A percentile compares a stretch with the other conserved stretches of the same genome.
These are phyloP conservation scores for Hypoxylon subgilvum DNA, from an alignment of 495 filamentous ascomycete genomes.

Conservation along the genomic window DNA sequence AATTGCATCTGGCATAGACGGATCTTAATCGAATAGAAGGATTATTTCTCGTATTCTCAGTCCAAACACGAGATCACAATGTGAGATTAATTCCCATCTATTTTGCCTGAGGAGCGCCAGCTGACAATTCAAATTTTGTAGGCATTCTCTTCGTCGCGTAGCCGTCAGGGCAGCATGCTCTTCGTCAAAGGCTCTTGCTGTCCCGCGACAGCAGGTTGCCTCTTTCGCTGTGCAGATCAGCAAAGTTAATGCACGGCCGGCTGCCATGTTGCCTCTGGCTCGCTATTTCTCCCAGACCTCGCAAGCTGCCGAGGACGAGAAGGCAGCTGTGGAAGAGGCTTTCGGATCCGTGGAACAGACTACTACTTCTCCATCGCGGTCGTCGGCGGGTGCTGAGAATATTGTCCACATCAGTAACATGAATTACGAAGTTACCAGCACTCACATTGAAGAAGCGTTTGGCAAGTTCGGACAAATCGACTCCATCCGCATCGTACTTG, in stretches of 20 bases:
- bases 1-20: too few relatives aligned
- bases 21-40: too few relatives aligned
- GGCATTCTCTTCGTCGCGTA: conserved; percentile 63
- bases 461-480: conserved; percentile 68
- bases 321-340: conserved; percentile 8
- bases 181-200: conserved; percentile 51
- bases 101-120: background rate
- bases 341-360: background rate
- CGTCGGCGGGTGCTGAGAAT: background rate
- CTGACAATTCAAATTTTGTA: conserved; percentile 35
- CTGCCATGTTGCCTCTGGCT: conserved; percentile 30
- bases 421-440: conserved; percentile 78
- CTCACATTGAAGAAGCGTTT: conserved; percentile 72
- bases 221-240: conserved; percentile 39
- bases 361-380: background rate
- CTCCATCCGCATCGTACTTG: conserved; percentile 63
- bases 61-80: background rate
- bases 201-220: conserved; percentile 47
- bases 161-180: conserved; percentile 63
- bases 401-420: conserved; percentile 82
- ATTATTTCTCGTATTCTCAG: too few relatives aligned
- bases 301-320: conserved; percentile 29
- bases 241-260: conserved; percentile 28
- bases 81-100: background rate
- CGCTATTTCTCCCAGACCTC: conserved; percentile 48